Evolutionary conservation across 2,329 filamentous ascomycete species (phyloP).

Genomic region (Metarhizium anisopliae): DNA sequence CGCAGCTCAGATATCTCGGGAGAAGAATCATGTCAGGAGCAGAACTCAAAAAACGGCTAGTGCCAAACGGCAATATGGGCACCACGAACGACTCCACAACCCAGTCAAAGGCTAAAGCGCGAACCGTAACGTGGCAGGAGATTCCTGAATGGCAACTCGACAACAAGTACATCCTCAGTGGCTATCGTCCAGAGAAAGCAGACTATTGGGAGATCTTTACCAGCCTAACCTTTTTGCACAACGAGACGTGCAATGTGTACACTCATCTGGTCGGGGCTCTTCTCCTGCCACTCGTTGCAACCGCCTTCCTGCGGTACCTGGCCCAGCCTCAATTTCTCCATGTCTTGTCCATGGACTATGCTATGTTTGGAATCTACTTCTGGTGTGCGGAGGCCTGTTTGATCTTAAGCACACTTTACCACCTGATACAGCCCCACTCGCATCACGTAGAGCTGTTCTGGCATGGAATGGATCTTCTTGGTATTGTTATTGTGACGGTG

Average conservation of each 20-base stretch:
- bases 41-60: background rate
- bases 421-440: conserved; percentile 9
- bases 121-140: conserved; percentile 5
- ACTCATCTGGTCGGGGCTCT: too few relatives aligned
- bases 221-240: too few relatives aligned
- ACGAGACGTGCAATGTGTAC: too few relatives aligned
- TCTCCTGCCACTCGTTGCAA: too few relatives aligned
- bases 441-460: conserved; percentile 5
- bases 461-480: conserved; percentile 6
- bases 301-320: too few relatives aligned
- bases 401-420: conserved; percentile 9
- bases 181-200: too few relatives aligned
- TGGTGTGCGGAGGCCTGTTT: conserved; percentile 10
- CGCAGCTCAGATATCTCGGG: background rate
- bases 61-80: background rate
- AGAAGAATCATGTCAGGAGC: background rate
- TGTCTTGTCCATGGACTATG: too few relatives aligned
- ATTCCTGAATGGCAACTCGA: conserved; percentile 5
- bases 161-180: too few relatives aligned
- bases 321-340: too few relatives aligned
- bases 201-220: too few relatives aligned
- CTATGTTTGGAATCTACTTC: conserved; percentile 3
- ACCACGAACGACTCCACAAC: background rate
- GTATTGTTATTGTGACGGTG: conserved; percentile 11
- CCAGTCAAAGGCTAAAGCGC: conserved; percentile 1